A percentile compares a stretch with the other conserved stretches of the same genome.
These are phyloP conservation scores for Akanthomyces uredinophilus DNA, from an alignment of 2,329 filamentous ascomycete genomes.

Conservation along the genomic window DNA sequence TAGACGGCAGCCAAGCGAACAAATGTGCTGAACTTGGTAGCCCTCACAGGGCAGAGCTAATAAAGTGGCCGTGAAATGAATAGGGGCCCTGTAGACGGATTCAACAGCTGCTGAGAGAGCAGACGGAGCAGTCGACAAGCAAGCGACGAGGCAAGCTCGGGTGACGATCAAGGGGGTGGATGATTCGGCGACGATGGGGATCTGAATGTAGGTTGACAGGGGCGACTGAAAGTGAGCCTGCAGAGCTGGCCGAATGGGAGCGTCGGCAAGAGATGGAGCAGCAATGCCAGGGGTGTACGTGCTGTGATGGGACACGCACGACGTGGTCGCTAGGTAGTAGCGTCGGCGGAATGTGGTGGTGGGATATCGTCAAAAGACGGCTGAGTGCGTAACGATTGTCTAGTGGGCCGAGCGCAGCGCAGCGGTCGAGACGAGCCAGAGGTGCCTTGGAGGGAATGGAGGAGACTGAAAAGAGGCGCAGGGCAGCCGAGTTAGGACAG, in stretches of 20 bases:
- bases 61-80: constrained; percentile 1
- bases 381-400: neutral
- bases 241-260: constrained; percentile 8
- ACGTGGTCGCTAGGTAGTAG: constrained; percentile 7
- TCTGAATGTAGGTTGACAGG: constrained; percentile 11
- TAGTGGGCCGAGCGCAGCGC: constrained; percentile 8
- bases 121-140: neutral
- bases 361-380: constrained; percentile 7
- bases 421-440: neutral
- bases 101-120: neutral
- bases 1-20: constrained; percentile 3
- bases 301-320: constrained; percentile 1
- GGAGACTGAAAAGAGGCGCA: neutral
- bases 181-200: constrained; percentile 13
- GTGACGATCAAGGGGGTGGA: neutral
- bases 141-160: constrained; percentile 8
- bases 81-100: neutral
- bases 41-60: constrained; percentile 1
- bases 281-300: neutral
- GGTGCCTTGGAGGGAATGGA: neutral
- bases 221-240: constrained; percentile 12
- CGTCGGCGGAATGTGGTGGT: constrained; percentile 8
- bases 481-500: neutral
- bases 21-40: constrained; percentile 4
- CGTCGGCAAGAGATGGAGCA: constrained; percentile 12